Evolutionary conservation across 306 rosid genomes (phyloP).

Genomic region (Inga laurina): DNA sequence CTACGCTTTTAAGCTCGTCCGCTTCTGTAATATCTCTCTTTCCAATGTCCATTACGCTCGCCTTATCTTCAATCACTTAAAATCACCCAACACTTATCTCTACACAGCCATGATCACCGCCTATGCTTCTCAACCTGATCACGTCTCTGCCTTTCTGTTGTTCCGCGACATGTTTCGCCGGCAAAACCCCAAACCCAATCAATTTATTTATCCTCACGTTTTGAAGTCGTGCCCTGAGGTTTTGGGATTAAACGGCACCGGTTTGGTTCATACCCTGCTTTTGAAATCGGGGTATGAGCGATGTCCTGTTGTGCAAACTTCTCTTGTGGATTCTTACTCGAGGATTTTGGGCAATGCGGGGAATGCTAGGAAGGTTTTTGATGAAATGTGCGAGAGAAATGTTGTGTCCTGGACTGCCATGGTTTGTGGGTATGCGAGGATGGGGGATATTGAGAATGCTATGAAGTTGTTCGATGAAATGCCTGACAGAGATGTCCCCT

Average conservation of each 20-base stretch:
- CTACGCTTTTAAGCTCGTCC: slow-evolving; percentile 75
- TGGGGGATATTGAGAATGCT: slow-evolving; percentile 61
- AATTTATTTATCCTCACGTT: slow-evolving; percentile 67
- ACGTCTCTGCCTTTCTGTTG: slow-evolving; percentile 39
- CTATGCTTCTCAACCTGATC: slow-evolving; percentile 50
- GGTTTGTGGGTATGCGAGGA: slow-evolving; percentile 65
- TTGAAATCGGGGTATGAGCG: slow-evolving; percentile 56
- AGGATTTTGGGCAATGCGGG: slow-evolving; percentile 31
- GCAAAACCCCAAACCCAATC: slow-evolving; percentile 43
- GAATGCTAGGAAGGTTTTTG: slow-evolving; percentile 56
- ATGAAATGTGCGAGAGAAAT: slow-evolving; percentile 66
- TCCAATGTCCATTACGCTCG: slow-evolving; percentile 61
- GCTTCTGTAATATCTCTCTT: slow-evolving; percentile 57
- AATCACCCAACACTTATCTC: slow-evolving; percentile 60
- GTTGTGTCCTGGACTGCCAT: slow-evolving; percentile 72
- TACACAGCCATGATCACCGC: slow-evolving; percentile 78
- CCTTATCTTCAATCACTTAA: slow-evolving; percentile 50
- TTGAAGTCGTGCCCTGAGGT: slow-evolving; percentile 51
- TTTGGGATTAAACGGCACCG: slow-evolving; percentile 31
- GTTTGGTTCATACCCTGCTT: slow-evolving; percentile 57
- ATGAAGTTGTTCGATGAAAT: slow-evolving; percentile 57
- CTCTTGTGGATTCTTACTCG: slow-evolving; percentile 60
- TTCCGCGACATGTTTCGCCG: slow-evolving; percentile 55
- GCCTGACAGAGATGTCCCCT: slow-evolving; percentile 68
- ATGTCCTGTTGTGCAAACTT: slow-evolving; percentile 68